Base-by-base conservation (phyloP, 2,329 filamentous ascomycete genomes). In the Hymenoscyphus repandus region DNA sequence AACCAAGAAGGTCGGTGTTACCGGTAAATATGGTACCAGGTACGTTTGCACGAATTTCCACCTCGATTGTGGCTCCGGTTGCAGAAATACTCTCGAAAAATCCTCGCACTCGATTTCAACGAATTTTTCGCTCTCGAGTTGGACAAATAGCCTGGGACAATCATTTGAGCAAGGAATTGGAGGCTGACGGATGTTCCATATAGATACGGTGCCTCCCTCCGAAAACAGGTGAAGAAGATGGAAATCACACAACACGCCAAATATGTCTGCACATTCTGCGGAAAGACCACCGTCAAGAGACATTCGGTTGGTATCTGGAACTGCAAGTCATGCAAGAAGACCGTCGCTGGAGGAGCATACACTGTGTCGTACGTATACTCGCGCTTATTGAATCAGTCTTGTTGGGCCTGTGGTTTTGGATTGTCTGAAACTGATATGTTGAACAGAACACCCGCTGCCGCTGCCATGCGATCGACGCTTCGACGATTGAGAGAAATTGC, bases 141-240 rank as follows among this genome's bases (percentile, higher is more conserved):
- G 6, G 36, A 20, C 20, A 42, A 13, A 52, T 17, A n/a, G n/a
- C 9, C 6, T n/a, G 37, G 5, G 10, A 15, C n/a, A 31, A 33
- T 12, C 17, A 52, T 18, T 12, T 45, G 42, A 12, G n/a, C 7
- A 47, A 47, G 10, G 39, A 34, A 42, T 40, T 58, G 46, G 49
- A 38, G 34, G 54, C 61, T 62, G 52, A 63, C 51, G 18, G 18
- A 34, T 53, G 42, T 58, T 36, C 41, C 45, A 49, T 53, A 63
- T 66, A 92, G 90, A 83, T 95, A 95, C 78, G 93, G 92, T 91
- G 92, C 93, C 73, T 97, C 93, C 70, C 90, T 97, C 77, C 90
- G 91, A 79, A 97, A 97, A 85, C 91, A 90, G 75, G 86, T 93
- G 72, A 97, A 97, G 90, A 96, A 96, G 88, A 96, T 96, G 87